These are phyloP conservation scores for Thalassiosira livingstoniorum DNA, from an alignment of 352 stramenopile species.

Conservation along the genomic window DNA sequence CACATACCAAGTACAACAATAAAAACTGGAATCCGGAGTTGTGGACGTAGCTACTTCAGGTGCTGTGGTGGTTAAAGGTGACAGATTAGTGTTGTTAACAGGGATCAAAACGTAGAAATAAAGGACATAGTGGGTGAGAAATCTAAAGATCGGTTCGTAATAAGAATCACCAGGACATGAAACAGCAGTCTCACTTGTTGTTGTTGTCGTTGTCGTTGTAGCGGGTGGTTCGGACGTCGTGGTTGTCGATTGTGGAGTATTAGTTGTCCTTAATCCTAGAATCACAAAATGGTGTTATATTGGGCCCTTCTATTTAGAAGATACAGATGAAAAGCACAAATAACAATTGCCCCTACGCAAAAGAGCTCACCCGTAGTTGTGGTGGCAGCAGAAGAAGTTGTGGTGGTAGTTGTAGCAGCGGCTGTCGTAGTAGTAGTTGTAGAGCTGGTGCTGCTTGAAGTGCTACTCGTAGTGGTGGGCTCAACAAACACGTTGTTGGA, in stretches of 20 bases:
- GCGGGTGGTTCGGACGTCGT: neutral
- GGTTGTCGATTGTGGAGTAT: neutral
- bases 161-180: too few species aligned
- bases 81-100: too few species aligned
- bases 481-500: conserved; percentile 18
- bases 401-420: neutral
- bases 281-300: neutral
- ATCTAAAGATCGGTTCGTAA: too few species aligned
- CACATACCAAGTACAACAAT: neutral
- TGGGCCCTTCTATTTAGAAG: neutral
- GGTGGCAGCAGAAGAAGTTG: neutral
- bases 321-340: neutral
- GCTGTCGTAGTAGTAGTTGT: neutral
- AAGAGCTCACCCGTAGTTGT: neutral
- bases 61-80: neutral
- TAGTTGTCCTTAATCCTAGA: too few species aligned
- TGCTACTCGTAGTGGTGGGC: neutral
- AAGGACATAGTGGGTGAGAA: too few species aligned
- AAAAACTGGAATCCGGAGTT: neutral
- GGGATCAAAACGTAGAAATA: too few species aligned
- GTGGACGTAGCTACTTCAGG: neutral
- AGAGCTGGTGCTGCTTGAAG: neutral
- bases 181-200: neutral
- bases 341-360: neutral
- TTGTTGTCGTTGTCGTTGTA: neutral